Evolutionary conservation across 2,329 filamentous ascomycete species (phyloP).

Genomic region (Aspergillus sp.): DNA sequence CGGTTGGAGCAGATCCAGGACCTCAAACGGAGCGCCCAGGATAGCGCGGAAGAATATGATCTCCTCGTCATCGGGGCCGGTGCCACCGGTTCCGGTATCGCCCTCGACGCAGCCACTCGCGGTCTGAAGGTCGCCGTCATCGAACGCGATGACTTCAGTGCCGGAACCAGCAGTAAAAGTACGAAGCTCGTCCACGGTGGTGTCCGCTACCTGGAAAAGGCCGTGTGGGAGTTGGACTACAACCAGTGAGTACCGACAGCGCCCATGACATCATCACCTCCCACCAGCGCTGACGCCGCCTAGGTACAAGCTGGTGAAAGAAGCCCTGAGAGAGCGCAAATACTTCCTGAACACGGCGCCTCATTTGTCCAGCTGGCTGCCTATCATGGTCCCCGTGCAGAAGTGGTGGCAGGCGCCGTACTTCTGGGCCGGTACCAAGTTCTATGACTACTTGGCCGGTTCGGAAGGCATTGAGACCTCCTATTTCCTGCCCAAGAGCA

Average conservation of each 20-base stretch:
- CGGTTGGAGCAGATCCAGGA: slow-evolving; percentile 53
- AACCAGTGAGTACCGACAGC: slow-evolving; percentile 58
- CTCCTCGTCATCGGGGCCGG: slow-evolving; percentile 76
- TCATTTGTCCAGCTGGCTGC: slow-evolving; percentile 76
- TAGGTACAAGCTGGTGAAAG: slow-evolving; percentile 69
- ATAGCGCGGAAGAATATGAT: slow-evolving; percentile 59
- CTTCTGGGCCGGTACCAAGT: slow-evolving; percentile 70
- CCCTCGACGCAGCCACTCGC: slow-evolving; percentile 75
- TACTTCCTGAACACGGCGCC: slow-evolving; percentile 82
- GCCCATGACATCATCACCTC: background rate
- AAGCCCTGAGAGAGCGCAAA: slow-evolving; percentile 77
- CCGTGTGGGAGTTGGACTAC: slow-evolving; percentile 81
- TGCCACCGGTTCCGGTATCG: slow-evolving; percentile 77
- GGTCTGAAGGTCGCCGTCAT: slow-evolving; percentile 78
- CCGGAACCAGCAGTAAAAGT: slow-evolving; percentile 81
- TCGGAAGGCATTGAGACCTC: slow-evolving; percentile 85
- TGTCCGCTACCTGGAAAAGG: slow-evolving; percentile 82
- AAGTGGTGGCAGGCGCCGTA: slow-evolving; percentile 82
- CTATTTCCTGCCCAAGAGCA: slow-evolving; percentile 83
- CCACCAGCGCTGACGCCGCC: slow-evolving; percentile 6
- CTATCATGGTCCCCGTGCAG: slow-evolving; percentile 79
- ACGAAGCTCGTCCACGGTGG: slow-evolving; percentile 85
- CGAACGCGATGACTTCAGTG: slow-evolving; percentile 79
- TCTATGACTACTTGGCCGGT: slow-evolving; percentile 81
- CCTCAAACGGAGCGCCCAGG: slow-evolving; percentile 44